Base-by-base conservation (phyloP, 108 stramenopile genomes). In the Skeletonema grethae region DNA sequence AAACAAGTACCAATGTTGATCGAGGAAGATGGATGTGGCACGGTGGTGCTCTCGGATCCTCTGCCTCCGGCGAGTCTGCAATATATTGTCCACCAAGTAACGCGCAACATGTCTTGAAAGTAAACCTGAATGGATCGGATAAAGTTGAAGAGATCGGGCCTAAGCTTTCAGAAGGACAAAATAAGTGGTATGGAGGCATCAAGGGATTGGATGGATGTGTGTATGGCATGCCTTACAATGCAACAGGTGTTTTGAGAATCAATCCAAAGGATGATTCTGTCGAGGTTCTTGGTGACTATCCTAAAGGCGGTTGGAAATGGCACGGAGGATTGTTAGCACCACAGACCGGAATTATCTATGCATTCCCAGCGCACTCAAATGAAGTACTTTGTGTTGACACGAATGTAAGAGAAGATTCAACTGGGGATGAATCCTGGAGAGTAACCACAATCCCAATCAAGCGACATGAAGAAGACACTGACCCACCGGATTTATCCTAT, bases 11-110 rank as follows among this genome's bases (percentile, higher is more conserved):
- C 4, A 55, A 39, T 59, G 73, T 70, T 18, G 74, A 80, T 76
- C 34, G 75, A 24, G 61, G 60, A 31, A 32, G 79, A 2, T 80
- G 79, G 79, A 76, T 80, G 79, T 80, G 79, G 79, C 79, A 80
- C 30, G 79, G 79, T 8, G 77, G 77, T 15, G 65, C 65, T 5
- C 30, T 78, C 20, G 72, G 65, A n/a, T 20, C 69, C 12, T n/a
- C 50, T 1, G 28, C 31, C 11, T 16, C 36, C 41, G 76, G 63
- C 28, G 60, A 69, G 29, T 63, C 63, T 56, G 89, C 88, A 24
- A 90, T 96, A 11, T 96, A 93, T 76, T 86, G 87, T 50, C 85
- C 90, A 50, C 95, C 95, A 31, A 85, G 87, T 38, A 93, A 92
- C 75, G 90, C 93, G 7, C 38, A 81, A 7, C 67, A 84, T 18